Evolutionary conservation across 192 early-diverging fungal genomes (phyloP).

Genomic region (Coemansia guatemalensis): DNA sequence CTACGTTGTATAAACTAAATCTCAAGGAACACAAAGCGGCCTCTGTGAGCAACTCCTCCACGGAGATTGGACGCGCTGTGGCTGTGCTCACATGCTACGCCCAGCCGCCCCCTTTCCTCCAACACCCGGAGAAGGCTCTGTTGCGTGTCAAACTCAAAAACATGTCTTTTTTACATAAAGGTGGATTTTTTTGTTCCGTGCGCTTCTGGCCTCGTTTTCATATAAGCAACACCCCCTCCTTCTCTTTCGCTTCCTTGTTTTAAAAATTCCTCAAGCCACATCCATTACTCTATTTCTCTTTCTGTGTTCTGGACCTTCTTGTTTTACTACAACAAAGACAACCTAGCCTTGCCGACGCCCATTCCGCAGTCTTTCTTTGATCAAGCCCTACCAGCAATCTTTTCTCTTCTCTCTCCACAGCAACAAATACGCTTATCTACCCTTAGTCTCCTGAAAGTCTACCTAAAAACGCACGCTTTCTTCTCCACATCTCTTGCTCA

Average conservation of each 20-base stretch:
- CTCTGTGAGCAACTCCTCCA: not conserved
- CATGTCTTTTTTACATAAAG: not conserved
- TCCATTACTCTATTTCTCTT: not conserved
- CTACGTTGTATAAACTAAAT: not conserved
- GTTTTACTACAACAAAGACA: not conserved
- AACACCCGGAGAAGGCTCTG: not conserved
- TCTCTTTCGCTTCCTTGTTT: not conserved
- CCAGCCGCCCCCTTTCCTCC: not conserved
- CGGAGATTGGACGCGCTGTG: not conserved
- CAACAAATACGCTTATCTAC: not conserved
- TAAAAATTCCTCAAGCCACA: not conserved
- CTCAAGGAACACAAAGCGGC: not conserved
- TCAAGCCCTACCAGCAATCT: not conserved
- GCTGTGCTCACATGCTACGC: not conserved
- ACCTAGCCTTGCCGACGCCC: not conserved
- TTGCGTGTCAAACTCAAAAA: not conserved
- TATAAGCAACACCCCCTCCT: not conserved
- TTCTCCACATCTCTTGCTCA: not conserved
- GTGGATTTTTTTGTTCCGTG: not conserved
- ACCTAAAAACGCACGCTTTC: not conserved
- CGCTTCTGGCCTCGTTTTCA: not conserved
- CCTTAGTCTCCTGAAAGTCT: not conserved
- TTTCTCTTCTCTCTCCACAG: not conserved
- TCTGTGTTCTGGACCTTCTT: not conserved
- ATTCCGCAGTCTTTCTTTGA: not conserved